phyloP scores from a whole-genome alignment of 805 yeast species.

The Candida nitratophila region DNA sequence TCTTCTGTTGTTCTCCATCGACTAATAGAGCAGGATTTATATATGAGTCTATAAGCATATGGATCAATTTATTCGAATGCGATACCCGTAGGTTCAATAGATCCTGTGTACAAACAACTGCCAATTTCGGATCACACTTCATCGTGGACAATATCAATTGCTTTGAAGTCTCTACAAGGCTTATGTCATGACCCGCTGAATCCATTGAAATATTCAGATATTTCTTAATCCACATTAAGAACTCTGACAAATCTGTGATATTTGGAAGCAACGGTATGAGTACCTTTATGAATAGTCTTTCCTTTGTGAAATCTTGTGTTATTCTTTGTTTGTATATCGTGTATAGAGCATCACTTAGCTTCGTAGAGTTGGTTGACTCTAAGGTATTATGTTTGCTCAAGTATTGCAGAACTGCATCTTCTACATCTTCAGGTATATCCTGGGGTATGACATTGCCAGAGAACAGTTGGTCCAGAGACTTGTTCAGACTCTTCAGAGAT shows the following conservation, averaged over 20 bases:
- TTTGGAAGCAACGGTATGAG: conserved; percentile 28
- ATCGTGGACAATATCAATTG: conserved; percentile 2
- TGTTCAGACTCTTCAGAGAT: conserved; percentile 6
- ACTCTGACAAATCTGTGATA: conserved; percentile 23
- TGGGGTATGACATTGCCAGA: background rate
- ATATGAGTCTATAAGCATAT: conserved; percentile 13
- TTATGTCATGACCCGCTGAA: conserved; percentile 46
- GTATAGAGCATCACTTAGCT: conserved; percentile 31
- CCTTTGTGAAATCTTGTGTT: conserved; percentile 24
- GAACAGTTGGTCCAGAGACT: conserved; percentile 4
- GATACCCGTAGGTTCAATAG: conserved; percentile 3
- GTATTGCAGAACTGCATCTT: conserved; percentile 5
- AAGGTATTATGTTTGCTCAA: conserved; percentile 28
- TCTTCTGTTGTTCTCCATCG: conserved; percentile 12
- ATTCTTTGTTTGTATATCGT: conserved; percentile 27
- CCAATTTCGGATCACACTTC: background rate
- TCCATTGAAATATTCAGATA: conserved; percentile 47
- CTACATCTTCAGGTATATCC: background rate
- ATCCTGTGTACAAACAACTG: conserved; percentile 2
- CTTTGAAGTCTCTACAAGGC: conserved; percentile 12
- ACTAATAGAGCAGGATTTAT: conserved; percentile 5
- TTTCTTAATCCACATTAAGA: conserved; percentile 42
- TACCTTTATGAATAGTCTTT: conserved; percentile 31
- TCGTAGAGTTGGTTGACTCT: conserved; percentile 21
- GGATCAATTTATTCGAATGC: conserved; percentile 13